Evolutionary conservation across 2,329 filamentous ascomycete species (phyloP), one percentile per base, ranked within the genome.

Genomic region (Aspergillus vadensis): DNA sequence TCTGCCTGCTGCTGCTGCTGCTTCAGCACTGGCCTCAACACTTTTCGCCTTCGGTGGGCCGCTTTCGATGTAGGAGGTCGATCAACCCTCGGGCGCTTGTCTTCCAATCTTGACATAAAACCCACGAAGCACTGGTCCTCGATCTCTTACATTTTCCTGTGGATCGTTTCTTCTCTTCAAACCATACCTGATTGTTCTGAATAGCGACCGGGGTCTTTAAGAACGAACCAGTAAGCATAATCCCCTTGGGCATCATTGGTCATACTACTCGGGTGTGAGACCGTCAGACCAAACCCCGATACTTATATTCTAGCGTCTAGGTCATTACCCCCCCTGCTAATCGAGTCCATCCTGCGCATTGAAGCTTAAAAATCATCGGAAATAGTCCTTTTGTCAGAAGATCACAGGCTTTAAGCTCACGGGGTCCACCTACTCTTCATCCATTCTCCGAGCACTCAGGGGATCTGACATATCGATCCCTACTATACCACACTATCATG

Each of bases 401-500:
- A 50, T 30, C 25, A n/a, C n/a, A 50, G 25, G n/a, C 25, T 30
- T 44, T 30, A 30, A 50, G n/a, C 25, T 27, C 47, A 17, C 47
- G 25, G n/a, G 23, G 47, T 32, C 47, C 47, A 50, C 25, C 25
- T 50, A 6, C 14, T 4, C 25, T 17, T 50, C 47, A 17, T 27
- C 15, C 47, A 44, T 30, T 30, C 25, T 50, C 47, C 25, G 25
- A 50, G 8, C 5, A 23, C 7, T 44, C 25, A 32, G 47, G 47
- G 47, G 47, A 50, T 50, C 47, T 50, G 47, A 30, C 25, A 50
- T 19, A 43, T 21, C 30, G 25, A 32, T 21, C 47, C 7, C 23
- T 21, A 30, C 55, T 30, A 51, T 30, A 38, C 30, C 39, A 59
- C 39, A 59, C n/a, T 7, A 64, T 39, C 19, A 78, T 77, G 74